Base-by-base conservation (phyloP, 2,329 filamentous ascomycete genomes). In the Xylaria sp. region DNA sequence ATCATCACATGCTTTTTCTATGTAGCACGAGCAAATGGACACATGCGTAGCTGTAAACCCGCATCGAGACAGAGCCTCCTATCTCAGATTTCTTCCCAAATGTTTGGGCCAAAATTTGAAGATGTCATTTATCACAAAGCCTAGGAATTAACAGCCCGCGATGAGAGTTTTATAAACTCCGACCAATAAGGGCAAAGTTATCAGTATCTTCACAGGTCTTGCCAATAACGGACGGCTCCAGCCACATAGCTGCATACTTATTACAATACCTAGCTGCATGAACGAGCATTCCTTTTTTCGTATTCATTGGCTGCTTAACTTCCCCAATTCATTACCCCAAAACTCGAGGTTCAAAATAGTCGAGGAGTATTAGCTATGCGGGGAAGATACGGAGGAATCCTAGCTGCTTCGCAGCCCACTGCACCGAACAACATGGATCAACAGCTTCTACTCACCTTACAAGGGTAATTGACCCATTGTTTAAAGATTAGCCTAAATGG, bases 401-500 rank as follows among this genome's bases (percentile, higher is more conserved):
- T 34, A 39, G 23, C n/a, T 8, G n/a, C 57, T 62, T 70, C 68
- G 68, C 57, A 56, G 46, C 28, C 34, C 44, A 55, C 65, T 70
- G 31, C 31, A 62, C 68, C 65, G 68, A 68, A 55, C 18, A 60
- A 46, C 31, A 57, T 67, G 55, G 41, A 57, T 58, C 34, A 25
- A 48, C 20, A 34, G 48, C 31, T 39, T 51, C 52, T 50, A 20
- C 52, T 37, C 13, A 31, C 54, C 48, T 50, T 41, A 18, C 57
- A 61, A 58, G 57, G 55, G 46, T 58, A 48, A 67, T 31, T n/a
- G 60, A 62, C 67, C 63, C 63, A 61, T 67, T 41, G 44, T 60
- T 57, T 64, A 57, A 57, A 50, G 15, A 69, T 70, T 70, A 70
- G 68, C 68, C 68, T 70, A 70, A 70, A 67, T 70, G 28, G 48